These are phyloP conservation scores for Aspergillus biplanus DNA, from an alignment of 495 filamentous ascomycete genomes.

Conservation along the genomic window DNA sequence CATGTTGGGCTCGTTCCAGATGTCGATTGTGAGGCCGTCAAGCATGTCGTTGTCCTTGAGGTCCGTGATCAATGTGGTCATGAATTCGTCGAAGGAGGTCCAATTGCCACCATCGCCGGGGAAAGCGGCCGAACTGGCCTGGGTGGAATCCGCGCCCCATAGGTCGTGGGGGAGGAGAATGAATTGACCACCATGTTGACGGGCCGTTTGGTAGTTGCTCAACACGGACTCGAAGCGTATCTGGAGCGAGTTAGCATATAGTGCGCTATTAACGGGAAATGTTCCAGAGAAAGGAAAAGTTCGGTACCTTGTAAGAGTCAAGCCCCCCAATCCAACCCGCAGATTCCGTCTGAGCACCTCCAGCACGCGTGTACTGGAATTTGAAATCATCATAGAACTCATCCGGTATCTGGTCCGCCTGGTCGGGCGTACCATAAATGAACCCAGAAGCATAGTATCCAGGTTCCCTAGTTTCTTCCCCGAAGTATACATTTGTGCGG, in stretches of 20 bases:
- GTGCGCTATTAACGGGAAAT: neutral
- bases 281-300: neutral
- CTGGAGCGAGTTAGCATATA: neutral
- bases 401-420: neutral
- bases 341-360: neutral
- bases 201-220: neutral
- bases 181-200: neutral
- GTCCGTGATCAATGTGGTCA: neutral
- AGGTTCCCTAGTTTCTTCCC: too few relatives aligned
- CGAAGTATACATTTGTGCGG: too few relatives aligned
- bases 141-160: neutral
- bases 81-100: neutral
- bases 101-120: neutral
- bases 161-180: neutral
- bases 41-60: neutral
- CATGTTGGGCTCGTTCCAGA: neutral
- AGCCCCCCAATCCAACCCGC: neutral
- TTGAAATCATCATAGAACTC: neutral
- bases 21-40: neutral
- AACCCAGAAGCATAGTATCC: too few relatives aligned
- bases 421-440: too few relatives aligned
- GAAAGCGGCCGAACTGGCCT: neutral
- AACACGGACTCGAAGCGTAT: neutral
- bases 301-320: neutral
- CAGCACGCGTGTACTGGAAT: neutral